Conservation (phyloP, 306 rosid genomes). For the Quercus cerris region DNA sequence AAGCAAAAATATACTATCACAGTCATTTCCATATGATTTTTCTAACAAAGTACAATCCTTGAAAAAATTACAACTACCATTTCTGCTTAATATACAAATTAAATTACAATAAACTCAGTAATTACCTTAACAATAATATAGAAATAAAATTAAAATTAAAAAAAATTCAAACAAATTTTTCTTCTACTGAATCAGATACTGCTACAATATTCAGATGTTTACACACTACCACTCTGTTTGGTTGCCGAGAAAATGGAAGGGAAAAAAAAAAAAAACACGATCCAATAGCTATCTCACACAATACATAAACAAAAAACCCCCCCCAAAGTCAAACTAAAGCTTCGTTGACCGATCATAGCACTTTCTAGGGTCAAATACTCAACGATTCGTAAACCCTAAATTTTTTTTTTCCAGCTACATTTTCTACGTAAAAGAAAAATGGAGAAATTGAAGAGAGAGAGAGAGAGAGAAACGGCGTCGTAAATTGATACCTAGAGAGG, state of each 20-base stretch:
- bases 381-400: background rate
- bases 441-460: background rate
- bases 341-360: no score
- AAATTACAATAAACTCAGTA: background rate
- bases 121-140: background rate
- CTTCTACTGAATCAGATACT: background rate
- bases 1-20: background rate
- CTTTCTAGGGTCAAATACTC: no score
- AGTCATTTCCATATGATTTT: background rate
- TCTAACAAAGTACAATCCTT: background rate
- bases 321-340: no score
- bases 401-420: background rate
- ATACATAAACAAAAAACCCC: background rate
- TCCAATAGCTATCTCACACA: background rate
- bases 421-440: background rate
- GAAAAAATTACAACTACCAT: background rate
- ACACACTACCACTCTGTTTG: background rate
- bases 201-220: background rate
- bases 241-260: background rate
- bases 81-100: background rate
- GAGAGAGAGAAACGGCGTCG: background rate
- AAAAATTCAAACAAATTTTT: background rate
- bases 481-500: slow-evolving; percentile 59
- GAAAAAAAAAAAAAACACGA: background rate
- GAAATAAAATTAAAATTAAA: background rate